These are phyloP conservation scores for Ophiocordyceps unilateralis DNA, from an alignment of 2,329 filamentous ascomycete genomes.

Conservation along the genomic window DNA sequence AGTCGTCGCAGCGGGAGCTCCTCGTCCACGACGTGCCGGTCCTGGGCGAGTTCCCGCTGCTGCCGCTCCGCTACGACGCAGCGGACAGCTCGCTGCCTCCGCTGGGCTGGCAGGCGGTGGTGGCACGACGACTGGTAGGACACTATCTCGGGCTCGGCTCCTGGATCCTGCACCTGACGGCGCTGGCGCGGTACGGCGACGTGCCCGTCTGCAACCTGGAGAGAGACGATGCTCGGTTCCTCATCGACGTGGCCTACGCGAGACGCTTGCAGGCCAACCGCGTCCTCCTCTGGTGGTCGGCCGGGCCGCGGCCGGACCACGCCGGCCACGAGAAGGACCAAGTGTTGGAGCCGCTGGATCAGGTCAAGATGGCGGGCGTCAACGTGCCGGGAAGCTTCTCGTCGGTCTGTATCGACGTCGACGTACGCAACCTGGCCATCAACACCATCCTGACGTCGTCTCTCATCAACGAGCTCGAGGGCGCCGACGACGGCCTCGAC, in stretches of 20 bases:
- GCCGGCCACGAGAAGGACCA: conserved; percentile 92
- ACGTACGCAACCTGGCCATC: conserved; percentile 86
- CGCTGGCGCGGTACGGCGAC: conserved; percentile 81
- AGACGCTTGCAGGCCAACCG: conserved; percentile 77
- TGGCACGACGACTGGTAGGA: conserved; percentile 68
- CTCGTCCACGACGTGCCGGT: conserved; percentile 74
- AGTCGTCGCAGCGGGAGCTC: conserved; percentile 69
- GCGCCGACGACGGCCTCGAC: conserved; percentile 60
- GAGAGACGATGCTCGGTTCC: conserved; percentile 78
- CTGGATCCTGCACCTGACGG: conserved; percentile 78
- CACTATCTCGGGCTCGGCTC: conserved; percentile 87
- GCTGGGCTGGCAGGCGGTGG: conserved; percentile 82
- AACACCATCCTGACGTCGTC: conserved; percentile 96
- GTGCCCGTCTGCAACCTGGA: conserved; percentile 92
- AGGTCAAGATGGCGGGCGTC: conserved; percentile 77
- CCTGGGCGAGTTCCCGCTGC: conserved; percentile 66
- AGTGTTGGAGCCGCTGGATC: conserved; percentile 65
- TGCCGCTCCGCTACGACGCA: conserved; percentile 66
- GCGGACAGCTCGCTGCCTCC: conserved; percentile 78
- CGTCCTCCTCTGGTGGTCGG: conserved; percentile 95
- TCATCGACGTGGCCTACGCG: conserved; percentile 93
- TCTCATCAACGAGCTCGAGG: conserved; percentile 90
- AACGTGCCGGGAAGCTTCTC: conserved; percentile 91
- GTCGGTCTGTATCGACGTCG: conserved; percentile 89
- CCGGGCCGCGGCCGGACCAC: conserved; percentile 74